Base-by-base conservation (phyloP, 169 alveolate genomes). In the Ichthyophthirius multifiliis region DNA sequence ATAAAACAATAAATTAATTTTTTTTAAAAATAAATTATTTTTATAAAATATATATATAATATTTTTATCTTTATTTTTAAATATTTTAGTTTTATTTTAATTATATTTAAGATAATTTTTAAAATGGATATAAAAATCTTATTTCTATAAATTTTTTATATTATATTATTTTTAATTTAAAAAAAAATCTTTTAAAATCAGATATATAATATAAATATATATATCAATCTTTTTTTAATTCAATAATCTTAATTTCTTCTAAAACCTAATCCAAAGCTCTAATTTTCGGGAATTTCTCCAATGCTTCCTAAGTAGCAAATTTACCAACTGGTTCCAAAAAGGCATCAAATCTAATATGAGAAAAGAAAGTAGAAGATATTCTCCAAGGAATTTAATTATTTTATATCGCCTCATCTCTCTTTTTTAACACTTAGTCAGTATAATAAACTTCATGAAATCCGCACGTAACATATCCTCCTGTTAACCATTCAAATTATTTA, bases 361-460 rank as follows among this genome's bases (percentile, higher is more conserved):
- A 71, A 84, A 92, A 92, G 20, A 87, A 43, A 16, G 96, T 92
- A 15, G 93, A 85, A 9, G 93, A 86, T 5, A 92, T 90, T 83
- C 96, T 89, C 96, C 96, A 92, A 15, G 78, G 55, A 30, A 37
- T 82, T 48, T 76, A 73, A 4, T 76, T 83, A 10, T 63, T 85
- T 44, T 81, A 65, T 48, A 44, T 82, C 2, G 84, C 87, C 34
- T 81, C 46, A 31, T 82, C 81, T 10, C 84, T 83, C 20, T 74
- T 86, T 30, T 76, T 89, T 34, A 79, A 83, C 4, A 92, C 89
- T 3, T 76, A 76, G 3, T 92, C 94, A 31, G 92, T 89, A 76
- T 84, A 92, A 31, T 89, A 75, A 43, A 92, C 96, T 78, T 92
- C 96, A 65, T 92, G 96, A 83, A 64, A 92, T 35, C 96, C 96